Percentiles rank a stretch among this genome's conserved stretches.
phyloP scores from a whole-genome alignment of 2,329 filamentous ascomycete genomes.

The Penicillium sp. region DNA sequence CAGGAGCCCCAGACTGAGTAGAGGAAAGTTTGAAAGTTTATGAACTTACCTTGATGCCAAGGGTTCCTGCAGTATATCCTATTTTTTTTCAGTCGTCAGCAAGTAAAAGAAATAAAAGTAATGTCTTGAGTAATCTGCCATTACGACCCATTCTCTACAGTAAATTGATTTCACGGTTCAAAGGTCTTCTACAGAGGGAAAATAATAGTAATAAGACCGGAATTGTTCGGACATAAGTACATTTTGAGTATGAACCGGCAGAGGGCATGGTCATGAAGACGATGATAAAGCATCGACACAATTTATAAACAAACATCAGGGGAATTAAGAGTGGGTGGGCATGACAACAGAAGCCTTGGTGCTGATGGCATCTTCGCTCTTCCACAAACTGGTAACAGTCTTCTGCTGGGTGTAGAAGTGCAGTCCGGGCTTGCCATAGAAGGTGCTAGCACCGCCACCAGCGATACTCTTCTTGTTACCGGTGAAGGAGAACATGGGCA shows the following conservation, averaged over 20 bases:
- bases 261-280: background rate
- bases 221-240: background rate
- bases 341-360: slow-evolving; percentile 86
- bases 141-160: background rate
- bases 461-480: slow-evolving; percentile 87
- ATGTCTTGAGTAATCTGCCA: background rate
- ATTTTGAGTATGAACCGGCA: slow-evolving; percentile 2
- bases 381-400: slow-evolving; percentile 94
- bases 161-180: background rate
- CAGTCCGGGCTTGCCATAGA: slow-evolving; percentile 90
- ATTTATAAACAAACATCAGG: background rate
- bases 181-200: background rate
- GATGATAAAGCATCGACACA: slow-evolving; percentile 1
- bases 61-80: background rate
- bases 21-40: background rate
- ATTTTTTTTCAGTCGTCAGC: background rate
- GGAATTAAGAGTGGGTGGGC: slow-evolving; percentile 62
- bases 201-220: background rate
- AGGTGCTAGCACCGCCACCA: slow-evolving; percentile 86
- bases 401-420: slow-evolving; percentile 97
- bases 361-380: slow-evolving; percentile 76
- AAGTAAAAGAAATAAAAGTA: background rate
- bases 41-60: background rate
- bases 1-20: slow-evolving; percentile 10
- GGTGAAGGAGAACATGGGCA: slow-evolving; percentile 65